These are phyloP conservation scores for Fusarium cyanostomum DNA, from an alignment of 2,329 filamentous ascomycete species.

Conservation along the genomic window DNA sequence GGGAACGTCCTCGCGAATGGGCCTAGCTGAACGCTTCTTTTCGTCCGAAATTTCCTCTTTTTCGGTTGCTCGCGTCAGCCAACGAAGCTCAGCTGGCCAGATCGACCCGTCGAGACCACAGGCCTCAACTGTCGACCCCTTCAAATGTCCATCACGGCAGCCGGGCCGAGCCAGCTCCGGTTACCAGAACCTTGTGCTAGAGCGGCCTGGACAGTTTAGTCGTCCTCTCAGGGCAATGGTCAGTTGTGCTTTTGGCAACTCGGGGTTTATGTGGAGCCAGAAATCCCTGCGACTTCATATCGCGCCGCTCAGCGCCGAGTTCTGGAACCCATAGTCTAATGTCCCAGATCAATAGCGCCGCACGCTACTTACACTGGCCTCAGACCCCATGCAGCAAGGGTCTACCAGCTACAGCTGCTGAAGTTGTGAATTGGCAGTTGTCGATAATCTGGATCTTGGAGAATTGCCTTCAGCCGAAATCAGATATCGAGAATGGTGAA, in stretches of 20 bases:
- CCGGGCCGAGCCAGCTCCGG: neutral
- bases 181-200: conserved; percentile 1
- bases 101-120: neutral
- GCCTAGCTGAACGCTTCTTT: neutral
- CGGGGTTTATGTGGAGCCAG: neutral
- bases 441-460: neutral
- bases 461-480: neutral
- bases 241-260: neutral
- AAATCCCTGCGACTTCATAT: neutral
- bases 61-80: neutral
- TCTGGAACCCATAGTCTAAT: neutral
- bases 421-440: neutral
- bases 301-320: neutral
- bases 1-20: neutral
- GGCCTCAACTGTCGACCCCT: neutral
- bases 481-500: no score
- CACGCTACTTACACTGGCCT: neutral
- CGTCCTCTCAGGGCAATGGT: neutral
- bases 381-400: neutral
- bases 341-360: conserved; percentile 2
- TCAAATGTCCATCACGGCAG: neutral
- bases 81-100: neutral
- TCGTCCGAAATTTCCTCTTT: neutral
- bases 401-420: neutral
- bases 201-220: neutral